phyloP scores from a whole-genome alignment of 2,329 filamentous ascomycete species.

The Colletotrichum orchidophilum region DNA sequence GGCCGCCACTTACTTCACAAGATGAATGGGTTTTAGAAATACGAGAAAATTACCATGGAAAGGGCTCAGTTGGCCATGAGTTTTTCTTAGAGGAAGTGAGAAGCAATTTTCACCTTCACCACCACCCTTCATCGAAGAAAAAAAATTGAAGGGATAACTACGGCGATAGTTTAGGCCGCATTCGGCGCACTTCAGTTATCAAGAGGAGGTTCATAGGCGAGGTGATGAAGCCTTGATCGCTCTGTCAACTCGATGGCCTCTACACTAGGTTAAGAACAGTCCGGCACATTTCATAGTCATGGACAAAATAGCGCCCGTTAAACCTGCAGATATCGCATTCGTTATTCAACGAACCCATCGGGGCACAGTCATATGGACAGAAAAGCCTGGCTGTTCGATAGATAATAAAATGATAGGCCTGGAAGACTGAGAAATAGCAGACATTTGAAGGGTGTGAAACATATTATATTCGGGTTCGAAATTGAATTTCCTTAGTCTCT shows the following conservation, averaged over 20 bases:
- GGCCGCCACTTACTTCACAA: neutral
- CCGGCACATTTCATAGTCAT: no score
- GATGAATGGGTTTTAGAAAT: neutral
- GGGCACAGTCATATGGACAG: no score
- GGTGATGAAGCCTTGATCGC: no score
- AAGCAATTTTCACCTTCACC: neutral
- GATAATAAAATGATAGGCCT: neutral
- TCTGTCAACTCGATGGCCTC: no score
- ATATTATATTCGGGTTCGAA: neutral
- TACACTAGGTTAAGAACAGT: no score
- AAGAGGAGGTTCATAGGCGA: no score
- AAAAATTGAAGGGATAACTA: neutral
- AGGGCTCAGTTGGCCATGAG: neutral
- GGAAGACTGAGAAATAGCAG: neutral
- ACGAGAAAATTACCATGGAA: neutral
- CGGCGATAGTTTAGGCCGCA: neutral
- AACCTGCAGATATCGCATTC: no score
- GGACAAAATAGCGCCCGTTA: no score
- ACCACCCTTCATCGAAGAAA: neutral
- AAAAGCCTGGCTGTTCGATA: no score
- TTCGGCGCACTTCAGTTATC: no score
- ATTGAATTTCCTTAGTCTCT: neutral
- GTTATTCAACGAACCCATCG: no score
- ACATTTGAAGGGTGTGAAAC: neutral
- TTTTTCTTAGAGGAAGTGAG: neutral